Percentiles rank a stretch among this genome's conserved stretches.
phyloP scores from a whole-genome alignment of 352 stramenopile genomes.

The Phytopythium helicoides region DNA sequence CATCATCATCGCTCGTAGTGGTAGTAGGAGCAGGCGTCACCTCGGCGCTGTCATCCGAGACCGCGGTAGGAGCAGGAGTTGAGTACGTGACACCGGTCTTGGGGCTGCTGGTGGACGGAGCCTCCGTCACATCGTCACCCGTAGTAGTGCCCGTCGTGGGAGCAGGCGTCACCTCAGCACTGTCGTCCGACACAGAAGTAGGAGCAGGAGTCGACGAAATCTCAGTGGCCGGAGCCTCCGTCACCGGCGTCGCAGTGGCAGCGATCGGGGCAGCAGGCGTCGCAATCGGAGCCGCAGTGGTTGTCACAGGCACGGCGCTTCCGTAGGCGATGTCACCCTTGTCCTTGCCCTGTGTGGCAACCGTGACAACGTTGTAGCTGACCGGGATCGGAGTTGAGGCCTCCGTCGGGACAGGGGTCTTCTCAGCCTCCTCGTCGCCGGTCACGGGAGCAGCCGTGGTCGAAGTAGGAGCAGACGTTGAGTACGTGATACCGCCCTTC shows the following conservation, averaged over 20 bases:
- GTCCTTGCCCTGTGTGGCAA: not conserved
- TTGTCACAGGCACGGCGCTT: not conserved
- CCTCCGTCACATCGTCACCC: not conserved
- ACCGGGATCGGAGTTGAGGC: not conserved
- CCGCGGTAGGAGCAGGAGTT: not conserved
- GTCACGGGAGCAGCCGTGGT: not conserved
- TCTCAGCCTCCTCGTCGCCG: not conserved
- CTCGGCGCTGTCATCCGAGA: not conserved
- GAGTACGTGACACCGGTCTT: not conserved
- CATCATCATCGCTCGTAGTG: not conserved
- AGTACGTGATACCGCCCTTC: not conserved
- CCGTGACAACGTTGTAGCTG: not conserved
- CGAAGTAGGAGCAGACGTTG: not conserved
- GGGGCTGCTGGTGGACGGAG: not conserved
- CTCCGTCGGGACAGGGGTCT: not conserved
- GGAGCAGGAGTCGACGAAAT: not conserved
- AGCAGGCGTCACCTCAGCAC: slow-evolving; percentile 1
- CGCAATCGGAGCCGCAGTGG: not conserved
- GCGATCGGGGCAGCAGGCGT: not conserved
- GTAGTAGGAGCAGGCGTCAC: slow-evolving; percentile 6
- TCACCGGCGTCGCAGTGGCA: not conserved
- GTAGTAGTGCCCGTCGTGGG: not conserved
- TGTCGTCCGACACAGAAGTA: not conserved
- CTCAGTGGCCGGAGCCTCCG: not conserved
- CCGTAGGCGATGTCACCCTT: not conserved